Base-by-base conservation (phyloP, 2,329 filamentous ascomycete species). In the Diaporthe ilicicola region DNA sequence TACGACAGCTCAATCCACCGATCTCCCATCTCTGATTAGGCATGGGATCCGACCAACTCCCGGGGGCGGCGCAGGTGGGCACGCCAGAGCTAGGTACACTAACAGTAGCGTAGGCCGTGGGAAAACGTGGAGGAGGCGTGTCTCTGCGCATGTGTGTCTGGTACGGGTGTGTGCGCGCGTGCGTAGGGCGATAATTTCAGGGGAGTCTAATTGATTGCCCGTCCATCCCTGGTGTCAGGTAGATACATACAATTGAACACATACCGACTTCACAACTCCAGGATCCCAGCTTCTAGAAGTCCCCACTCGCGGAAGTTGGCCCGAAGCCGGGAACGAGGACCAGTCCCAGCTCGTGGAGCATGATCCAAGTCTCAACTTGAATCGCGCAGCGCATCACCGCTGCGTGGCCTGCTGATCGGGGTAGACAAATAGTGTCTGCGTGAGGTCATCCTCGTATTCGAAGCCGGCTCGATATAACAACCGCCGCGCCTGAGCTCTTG, bases 251-350 rank as follows among this genome's bases (percentile, higher is more conserved):
- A 53, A 29, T 55, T 7, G 5, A 19, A 22, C 7, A 29, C 32
- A 39, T 42, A 56, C 22, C 34, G 32, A 50, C 44, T 22, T 48
- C 64, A 54, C 12, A 2, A 13, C 46, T 42, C 34, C 54, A 42
- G 44, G 68, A 59, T 66, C 53, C 39, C 50, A 24, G 27, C 59
- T 56, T 70, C 51, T 56, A 56, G 29, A 67, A 56, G 17, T 29
- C 37, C 62, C 71, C 69, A 55, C 72, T 72, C 72, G 67, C 67
- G 70, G 72, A 65, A 70, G 44, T 27, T 53, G 44, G 42, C 67
- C 72, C 72, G 70, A 73, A 65, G 72, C 72, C 72, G 51, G 70
- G 72, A 67, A 59, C 72, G 70, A 62, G 61, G 70, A 72, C 70
- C 59, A 73, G 72, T 73, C 72, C 72, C 70, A 72, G 72, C 72